phyloP scores from a whole-genome alignment of 441 rosid species.

The Jatropha podagrica region DNA sequence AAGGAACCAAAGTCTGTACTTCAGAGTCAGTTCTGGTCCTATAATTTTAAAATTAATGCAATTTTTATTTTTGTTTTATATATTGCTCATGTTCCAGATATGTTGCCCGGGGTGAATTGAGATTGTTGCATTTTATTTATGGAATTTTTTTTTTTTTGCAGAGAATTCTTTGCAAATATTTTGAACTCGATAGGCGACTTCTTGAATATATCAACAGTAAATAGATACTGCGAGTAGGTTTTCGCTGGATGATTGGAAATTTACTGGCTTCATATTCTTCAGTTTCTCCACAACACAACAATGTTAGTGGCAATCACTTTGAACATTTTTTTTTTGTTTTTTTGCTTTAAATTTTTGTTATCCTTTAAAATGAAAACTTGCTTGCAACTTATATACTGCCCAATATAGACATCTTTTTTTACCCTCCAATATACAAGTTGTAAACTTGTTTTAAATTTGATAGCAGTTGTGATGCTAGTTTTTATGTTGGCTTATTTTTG shows the following conservation, averaged over 20 bases:
- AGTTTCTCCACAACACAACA: not conserved
- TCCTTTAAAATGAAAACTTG: not conserved
- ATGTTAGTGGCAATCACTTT: not conserved
- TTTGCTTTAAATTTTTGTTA: not conserved
- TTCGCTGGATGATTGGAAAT: not conserved
- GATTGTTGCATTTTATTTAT: not conserved
- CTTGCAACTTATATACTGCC: not conserved
- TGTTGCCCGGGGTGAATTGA: constrained; percentile 9
- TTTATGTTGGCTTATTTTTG: too few relatives aligned
- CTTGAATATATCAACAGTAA: constrained; percentile 66
- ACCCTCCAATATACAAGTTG: too few relatives aligned
- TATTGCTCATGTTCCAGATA: not conserved
- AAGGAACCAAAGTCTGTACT: not conserved
- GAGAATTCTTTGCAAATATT: constrained; percentile 61
- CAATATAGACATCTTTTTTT: not conserved
- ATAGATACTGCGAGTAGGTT: constrained; percentile 23
- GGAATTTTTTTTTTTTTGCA: constrained; percentile 36
- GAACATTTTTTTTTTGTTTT: not conserved
- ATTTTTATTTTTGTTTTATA: not conserved
- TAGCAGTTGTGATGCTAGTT: too few relatives aligned
- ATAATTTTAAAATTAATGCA: not conserved
- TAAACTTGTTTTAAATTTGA: too few relatives aligned
- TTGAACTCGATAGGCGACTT: constrained; percentile 75
- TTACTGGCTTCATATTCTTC: not conserved
- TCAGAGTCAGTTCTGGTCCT: not conserved